phyloP scores from a whole-genome alignment of 2,329 filamentous ascomycete genomes.

The Chaetomium globosum region DNA sequence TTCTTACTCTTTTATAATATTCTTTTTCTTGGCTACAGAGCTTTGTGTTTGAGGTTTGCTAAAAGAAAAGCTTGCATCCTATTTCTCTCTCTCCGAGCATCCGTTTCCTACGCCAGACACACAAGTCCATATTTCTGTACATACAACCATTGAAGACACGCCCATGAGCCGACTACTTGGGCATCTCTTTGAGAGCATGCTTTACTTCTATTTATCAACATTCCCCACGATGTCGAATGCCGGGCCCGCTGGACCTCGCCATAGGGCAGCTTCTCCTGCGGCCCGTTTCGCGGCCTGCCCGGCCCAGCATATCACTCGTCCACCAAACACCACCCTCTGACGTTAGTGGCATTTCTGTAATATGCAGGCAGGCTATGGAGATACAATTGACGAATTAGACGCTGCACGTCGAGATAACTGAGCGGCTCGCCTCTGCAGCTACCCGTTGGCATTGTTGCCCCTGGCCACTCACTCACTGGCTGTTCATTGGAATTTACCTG shows the following conservation, averaged over 20 bases:
- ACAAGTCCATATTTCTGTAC: not conserved
- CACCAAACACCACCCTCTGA: slow-evolving; percentile 2
- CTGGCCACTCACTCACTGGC: not conserved
- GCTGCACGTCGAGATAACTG: not conserved
- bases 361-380: slow-evolving; percentile 3
- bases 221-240: not conserved
- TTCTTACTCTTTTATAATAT: slow-evolving; percentile 1
- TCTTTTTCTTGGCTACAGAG: not conserved
- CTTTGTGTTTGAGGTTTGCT: not conserved
- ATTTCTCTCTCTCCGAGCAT: not conserved
- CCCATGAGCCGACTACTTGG: not conserved
- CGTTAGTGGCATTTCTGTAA: slow-evolving; percentile 3
- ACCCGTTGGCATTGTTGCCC: not conserved
- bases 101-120: not conserved
- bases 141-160: not conserved
- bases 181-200: not conserved
- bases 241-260: not conserved
- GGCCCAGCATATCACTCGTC: not conserved
- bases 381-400: slow-evolving; percentile 8
- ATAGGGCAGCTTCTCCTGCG: slow-evolving; percentile 1
- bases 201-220: not conserved
- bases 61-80: slow-evolving; percentile 5
- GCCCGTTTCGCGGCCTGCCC: slow-evolving; percentile 15
- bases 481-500: not conserved
- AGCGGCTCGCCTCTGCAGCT: slow-evolving; percentile 14